Base-by-base conservation (phyloP, 768 basidiomycete genomes). In the Ephemerocybe angulata region DNA sequence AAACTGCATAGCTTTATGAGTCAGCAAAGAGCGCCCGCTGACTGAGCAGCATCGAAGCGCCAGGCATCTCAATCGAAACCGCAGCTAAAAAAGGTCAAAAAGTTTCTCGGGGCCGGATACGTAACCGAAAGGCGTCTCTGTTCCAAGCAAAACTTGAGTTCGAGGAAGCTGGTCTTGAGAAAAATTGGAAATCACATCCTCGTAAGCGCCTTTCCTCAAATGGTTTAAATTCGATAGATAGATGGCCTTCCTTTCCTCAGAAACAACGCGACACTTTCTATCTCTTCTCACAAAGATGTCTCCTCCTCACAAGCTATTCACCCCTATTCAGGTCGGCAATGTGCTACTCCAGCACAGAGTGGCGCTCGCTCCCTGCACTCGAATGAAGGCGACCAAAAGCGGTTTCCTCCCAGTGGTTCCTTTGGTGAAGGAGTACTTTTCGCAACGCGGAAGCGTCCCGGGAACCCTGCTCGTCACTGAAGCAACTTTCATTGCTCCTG, bases 381-480 rank as follows among this genome's bases (percentile, higher is more conserved):
- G 83, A 4, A 60, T 63, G 56, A 70, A 77, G 31, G 76, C 75
- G 2, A 52, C 58, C 17, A 62, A 56, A 56, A 58, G 15, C 71
- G 75, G 75, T 67, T 65, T 68, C 54, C 63, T 72, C 1, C 72
- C 72, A 10, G 55, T 64, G 8, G 52, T 71, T 2, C 70, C 69
- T 8, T 56, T 77, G 3, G 69, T 71, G 21, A 63, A 69, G 37
- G 66, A 71, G n/a, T 83, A 81, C 63, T 83, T 82, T 58, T 52
- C 66, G 2, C 82, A 83, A 60, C 75, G 82, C 0, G 72, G 69
- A 4, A 67, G 70, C 30, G 60, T 65, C 0, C 75, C 79, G 0
- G 84, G 84, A 0, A 84, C 79, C 0, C 66, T 87, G 10, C 66
- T 83, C 41, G 75, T 88, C 53, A 67, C 81, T 1, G 85, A 88